Conservation (phyloP, 768 basidiomycete species). For the Suillus weaverae region DNA sequence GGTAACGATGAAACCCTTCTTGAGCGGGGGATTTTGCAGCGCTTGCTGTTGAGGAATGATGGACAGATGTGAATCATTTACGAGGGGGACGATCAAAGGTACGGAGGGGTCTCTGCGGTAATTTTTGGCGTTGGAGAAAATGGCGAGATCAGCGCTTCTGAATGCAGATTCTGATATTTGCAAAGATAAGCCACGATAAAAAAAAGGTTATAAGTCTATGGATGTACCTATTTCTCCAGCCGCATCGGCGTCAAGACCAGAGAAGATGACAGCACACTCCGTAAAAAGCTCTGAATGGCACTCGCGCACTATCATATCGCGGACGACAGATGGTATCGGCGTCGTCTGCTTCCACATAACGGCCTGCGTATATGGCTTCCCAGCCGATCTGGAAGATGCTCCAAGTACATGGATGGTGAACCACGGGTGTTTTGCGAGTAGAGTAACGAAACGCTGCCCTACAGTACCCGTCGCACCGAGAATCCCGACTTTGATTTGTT, state of each 20-base stretch:
- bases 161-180: conserved; percentile 72
- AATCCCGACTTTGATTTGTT: conserved; percentile 60
- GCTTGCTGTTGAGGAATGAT: conserved; percentile 83
- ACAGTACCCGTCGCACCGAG: conserved; percentile 93
- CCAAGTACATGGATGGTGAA: conserved; percentile 86
- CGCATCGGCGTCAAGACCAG: conserved; percentile 92
- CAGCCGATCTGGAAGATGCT: conserved; percentile 85
- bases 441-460: conserved; percentile 91
- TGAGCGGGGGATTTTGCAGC: conserved; percentile 63
- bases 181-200: conserved; percentile 6
- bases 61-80: conserved; percentile 83
- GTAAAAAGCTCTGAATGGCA: conserved; percentile 77
- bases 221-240: conserved; percentile 88
- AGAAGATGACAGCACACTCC: conserved; percentile 88
- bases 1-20: conserved; percentile 92
- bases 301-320: conserved; percentile 59
- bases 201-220: no score
- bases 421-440: conserved; percentile 88
- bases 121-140: conserved; percentile 98
- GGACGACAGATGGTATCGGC: conserved; percentile 67
- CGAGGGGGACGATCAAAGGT: conserved; percentile 94
- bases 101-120: conserved; percentile 89
- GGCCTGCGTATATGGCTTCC: conserved; percentile 72
- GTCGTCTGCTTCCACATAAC: conserved; percentile 86
- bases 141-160: conserved; percentile 80